Percentiles rank a stretch among this genome's conserved stretches.
Evolutionary conservation across 257 asterid species (phyloP).

Genomic region (Plantago ovata): DNA sequence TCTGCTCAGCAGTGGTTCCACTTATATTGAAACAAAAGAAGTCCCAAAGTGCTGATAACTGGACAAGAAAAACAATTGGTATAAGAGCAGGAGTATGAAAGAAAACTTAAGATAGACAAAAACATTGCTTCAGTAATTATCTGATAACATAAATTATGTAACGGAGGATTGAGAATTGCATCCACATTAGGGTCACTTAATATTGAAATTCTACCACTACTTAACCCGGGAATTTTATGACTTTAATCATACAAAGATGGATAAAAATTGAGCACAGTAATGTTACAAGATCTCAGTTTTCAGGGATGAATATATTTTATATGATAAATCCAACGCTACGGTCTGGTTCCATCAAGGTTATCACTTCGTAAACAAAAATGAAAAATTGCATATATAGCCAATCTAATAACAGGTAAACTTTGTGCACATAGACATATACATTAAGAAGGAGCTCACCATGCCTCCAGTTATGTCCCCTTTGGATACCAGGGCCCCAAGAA

Average conservation of each 20-base stretch:
- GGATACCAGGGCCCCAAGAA: conserved; percentile 77
- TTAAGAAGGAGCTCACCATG: conserved; percentile 50
- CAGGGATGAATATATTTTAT: conserved; percentile 7
- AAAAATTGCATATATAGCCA: not conserved
- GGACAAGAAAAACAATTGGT: conserved; percentile 25
- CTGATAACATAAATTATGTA: not conserved
- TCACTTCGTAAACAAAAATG: not conserved
- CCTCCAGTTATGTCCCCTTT: conserved; percentile 78
- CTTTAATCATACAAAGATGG: not conserved
- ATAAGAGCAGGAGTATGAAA: conserved; percentile 15
- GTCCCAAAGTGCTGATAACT: conserved; percentile 97
- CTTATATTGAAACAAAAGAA: conserved; percentile 86
- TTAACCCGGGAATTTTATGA: not conserved
- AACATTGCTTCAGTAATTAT: conserved; percentile 3
- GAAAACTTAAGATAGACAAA: conserved; percentile 1
- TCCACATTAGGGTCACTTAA: not conserved
- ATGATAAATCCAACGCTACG: too few species aligned
- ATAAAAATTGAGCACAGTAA: conserved; percentile 7
- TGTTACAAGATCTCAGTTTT: not conserved
- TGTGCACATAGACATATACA: conserved; percentile 1
- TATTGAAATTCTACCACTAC: not conserved
- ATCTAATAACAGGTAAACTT: conserved; percentile 10
- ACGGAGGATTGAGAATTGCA: not conserved
- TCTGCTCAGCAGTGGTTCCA: conserved; percentile 91
- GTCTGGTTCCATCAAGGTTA: not conserved